Evolutionary conservation across 176 grass and related monocot species (phyloP).

Genomic region (Triticum urartu): DNA sequence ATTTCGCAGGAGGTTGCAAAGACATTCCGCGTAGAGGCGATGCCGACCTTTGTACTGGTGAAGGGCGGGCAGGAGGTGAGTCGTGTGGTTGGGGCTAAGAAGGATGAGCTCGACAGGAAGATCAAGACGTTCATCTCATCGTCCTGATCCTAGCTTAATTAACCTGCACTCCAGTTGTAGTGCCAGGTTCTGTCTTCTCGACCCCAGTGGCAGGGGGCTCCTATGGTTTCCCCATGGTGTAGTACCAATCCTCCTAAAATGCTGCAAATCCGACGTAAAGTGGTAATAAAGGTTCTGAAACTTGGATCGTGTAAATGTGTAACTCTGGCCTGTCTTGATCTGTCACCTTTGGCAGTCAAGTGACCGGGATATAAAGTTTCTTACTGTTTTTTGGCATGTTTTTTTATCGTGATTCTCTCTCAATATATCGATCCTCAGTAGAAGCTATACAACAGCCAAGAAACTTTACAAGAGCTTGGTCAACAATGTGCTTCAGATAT

Average conservation of each 20-base stretch:
- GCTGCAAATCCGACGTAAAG: slow-evolving; percentile 5
- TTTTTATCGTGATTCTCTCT: neutral
- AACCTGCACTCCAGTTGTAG: neutral
- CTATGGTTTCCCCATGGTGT: neutral
- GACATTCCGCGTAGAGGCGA: slow-evolving; percentile 74
- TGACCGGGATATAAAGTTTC: neutral
- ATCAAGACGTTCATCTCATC: slow-evolving; percentile 43
- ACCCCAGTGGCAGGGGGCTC: neutral
- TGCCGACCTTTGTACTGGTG: slow-evolving; percentile 78
- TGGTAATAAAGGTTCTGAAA: slow-evolving; percentile 7
- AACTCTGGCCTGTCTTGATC: neutral
- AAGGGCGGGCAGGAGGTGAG: slow-evolving; percentile 68
- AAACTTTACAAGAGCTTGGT: too few relatives aligned
- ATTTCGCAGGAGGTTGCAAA: slow-evolving; percentile 66
- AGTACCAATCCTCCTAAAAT: neutral
- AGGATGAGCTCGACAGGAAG: slow-evolving; percentile 88
- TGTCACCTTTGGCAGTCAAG: neutral
- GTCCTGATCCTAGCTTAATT: slow-evolving; percentile 19
- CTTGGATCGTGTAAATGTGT: slow-evolving; percentile 19
- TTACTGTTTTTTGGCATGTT: neutral
- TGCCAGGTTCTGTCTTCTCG: neutral
- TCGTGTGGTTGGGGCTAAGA: slow-evolving; percentile 76
- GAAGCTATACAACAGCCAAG: too few relatives aligned
- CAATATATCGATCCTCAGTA: too few relatives aligned
- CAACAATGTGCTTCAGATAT: too few relatives aligned